A percentile compares a stretch with the other conserved stretches of the same genome.
These are phyloP conservation scores for Coleophoma eucalyptorum DNA, from an alignment of 2,329 filamentous ascomycete genomes.

Conservation along the genomic window DNA sequence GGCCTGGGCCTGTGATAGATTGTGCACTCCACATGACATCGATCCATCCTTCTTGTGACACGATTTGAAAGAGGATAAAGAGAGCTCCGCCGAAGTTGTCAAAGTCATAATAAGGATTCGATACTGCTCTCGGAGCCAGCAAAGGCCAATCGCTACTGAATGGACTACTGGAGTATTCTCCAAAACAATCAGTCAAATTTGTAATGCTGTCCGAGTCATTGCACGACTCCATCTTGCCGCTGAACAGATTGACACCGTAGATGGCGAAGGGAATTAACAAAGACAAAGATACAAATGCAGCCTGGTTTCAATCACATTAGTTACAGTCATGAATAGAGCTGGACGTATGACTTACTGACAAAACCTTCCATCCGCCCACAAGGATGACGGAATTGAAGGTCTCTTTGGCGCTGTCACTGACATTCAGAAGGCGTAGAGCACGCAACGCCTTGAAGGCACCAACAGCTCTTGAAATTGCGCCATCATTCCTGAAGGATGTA, in stretches of 20 bases:
- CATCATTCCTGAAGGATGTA: conserved; percentile 77
- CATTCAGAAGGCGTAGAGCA: conserved; percentile 85
- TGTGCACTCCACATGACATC: conserved; percentile 87
- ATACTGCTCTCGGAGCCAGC: conserved; percentile 74
- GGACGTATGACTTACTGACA: conserved; percentile 34
- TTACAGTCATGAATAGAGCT: too few species aligned
- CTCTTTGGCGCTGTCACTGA: conserved; percentile 91
- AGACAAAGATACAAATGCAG: conserved; percentile 90
- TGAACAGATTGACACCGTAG: conserved; percentile 91
- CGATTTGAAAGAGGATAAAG: conserved; percentile 97
- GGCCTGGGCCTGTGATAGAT: conserved; percentile 71
- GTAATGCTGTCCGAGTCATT: conserved; percentile 66
- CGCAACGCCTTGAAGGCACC: conserved; percentile 96
- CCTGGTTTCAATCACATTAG: conserved; percentile 9
- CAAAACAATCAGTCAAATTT: conserved; percentile 71
- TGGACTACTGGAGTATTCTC: conserved; percentile 74
- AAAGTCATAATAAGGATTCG: conserved; percentile 85
- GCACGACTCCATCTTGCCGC: conserved; percentile 73
- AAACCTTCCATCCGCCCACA: conserved; percentile 88
- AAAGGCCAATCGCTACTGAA: conserved; percentile 74
- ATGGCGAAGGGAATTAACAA: conserved; percentile 95
- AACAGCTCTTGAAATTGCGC: conserved; percentile 81
- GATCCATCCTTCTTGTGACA: conserved; percentile 96
- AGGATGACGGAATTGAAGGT: conserved; percentile 97
- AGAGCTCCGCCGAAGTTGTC: conserved; percentile 92